Evolutionary conservation across 2,329 filamentous ascomycete genomes (phyloP).

Genomic region (Monilinia aucupariae): DNA sequence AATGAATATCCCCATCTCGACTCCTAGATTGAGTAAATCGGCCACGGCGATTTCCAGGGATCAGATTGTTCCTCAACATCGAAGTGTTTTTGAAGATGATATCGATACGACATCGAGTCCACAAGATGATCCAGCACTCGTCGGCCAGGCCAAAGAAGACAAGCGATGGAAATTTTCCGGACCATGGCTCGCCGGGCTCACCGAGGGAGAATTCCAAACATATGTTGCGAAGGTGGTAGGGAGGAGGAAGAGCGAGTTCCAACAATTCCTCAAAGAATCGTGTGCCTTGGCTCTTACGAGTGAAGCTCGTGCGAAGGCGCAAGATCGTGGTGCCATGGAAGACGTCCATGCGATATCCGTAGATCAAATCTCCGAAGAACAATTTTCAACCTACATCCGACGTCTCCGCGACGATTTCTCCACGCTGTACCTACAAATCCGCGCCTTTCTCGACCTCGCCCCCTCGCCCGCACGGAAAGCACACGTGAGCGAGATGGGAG

Average conservation of each 20-base stretch:
- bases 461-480: conserved; percentile 26
- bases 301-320: conserved; percentile 14
- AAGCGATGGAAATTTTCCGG: conserved; percentile 62
- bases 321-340: conserved; percentile 16
- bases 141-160: conserved; percentile 35
- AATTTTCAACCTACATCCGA: conserved; percentile 49
- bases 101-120: conserved; percentile 45
- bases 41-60: background rate
- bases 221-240: conserved; percentile 52
- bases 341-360: conserved; percentile 34
- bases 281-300: conserved; percentile 44
- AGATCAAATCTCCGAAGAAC: conserved; percentile 44
- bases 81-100: conserved; percentile 56
- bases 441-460: conserved; percentile 55
- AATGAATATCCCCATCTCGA: conserved; percentile 65
- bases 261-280: conserved; percentile 45
- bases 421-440: conserved; percentile 49
- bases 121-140: background rate
- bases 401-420: conserved; percentile 47
- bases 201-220: conserved; percentile 52
- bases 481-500: background rate
- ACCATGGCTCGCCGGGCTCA: conserved; percentile 60
- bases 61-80: background rate
- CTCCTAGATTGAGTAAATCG: conserved; percentile 36
- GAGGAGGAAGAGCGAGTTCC: conserved; percentile 50